A percentile compares a stretch with the other conserved stretches of the same genome.
phyloP scores from a whole-genome alignment of 2,329 filamentous ascomycete species.

The Peltaster fructicola region DNA sequence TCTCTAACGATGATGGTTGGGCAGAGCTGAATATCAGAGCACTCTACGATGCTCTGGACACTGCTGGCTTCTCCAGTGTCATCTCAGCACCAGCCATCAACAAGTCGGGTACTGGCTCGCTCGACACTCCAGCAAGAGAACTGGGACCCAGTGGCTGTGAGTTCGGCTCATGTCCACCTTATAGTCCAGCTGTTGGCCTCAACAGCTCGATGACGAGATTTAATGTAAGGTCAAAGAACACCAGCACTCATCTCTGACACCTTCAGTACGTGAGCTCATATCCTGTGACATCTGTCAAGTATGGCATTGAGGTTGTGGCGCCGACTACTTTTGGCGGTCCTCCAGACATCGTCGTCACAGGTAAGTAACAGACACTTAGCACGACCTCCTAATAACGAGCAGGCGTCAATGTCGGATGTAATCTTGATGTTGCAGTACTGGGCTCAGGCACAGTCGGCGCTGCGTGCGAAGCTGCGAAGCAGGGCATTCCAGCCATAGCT shows the following conservation, averaged over 20 bases:
- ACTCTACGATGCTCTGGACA: slow-evolving; percentile 38
- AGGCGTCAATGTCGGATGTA: slow-evolving; percentile 46
- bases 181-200: slow-evolving; percentile 37
- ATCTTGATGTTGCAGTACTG: slow-evolving; percentile 37
- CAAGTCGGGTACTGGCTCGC: slow-evolving; percentile 38
- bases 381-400: too few relatives aligned
- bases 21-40: slow-evolving; percentile 48
- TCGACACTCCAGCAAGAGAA: slow-evolving; percentile 6
- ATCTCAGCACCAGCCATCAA: slow-evolving; percentile 51
- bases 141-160: slow-evolving; percentile 29
- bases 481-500: slow-evolving; percentile 46
- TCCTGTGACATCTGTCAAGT: slow-evolving; percentile 46
- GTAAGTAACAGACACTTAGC: too few relatives aligned
- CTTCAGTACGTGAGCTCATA: slow-evolving; percentile 52
- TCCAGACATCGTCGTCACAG: slow-evolving; percentile 45
- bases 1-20: slow-evolving; percentile 59
- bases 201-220: slow-evolving; percentile 40
- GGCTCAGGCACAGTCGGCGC: slow-evolving; percentile 54
- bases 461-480: slow-evolving; percentile 39
- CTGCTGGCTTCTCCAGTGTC: slow-evolving; percentile 41
- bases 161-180: slow-evolving; percentile 42
- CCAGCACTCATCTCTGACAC: background rate
- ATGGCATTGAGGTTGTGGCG: slow-evolving; percentile 41
- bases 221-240: slow-evolving; percentile 15
- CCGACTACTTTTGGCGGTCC: slow-evolving; percentile 35